Evolutionary conservation across 768 basidiomycete species (phyloP).

Genomic region (Mrakia gelida): DNA sequence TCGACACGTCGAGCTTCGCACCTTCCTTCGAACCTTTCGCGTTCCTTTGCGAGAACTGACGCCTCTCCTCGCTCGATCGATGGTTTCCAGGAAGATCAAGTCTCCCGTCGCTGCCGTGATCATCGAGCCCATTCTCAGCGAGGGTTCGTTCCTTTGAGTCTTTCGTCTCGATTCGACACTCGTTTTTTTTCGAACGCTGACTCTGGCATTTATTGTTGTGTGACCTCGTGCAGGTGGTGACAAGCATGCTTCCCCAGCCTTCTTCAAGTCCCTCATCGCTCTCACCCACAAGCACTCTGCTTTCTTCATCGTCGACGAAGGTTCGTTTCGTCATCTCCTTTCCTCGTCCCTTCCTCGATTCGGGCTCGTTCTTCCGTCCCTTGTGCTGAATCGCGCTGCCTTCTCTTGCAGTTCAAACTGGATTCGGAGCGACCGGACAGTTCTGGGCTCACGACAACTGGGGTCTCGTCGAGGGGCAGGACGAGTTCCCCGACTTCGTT

Average conservation of each 20-base stretch:
- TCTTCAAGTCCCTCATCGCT: slow-evolving; percentile 45
- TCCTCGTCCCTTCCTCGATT: background rate
- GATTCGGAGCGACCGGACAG: slow-evolving; percentile 48
- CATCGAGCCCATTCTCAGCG: slow-evolving; percentile 48
- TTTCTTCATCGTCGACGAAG: slow-evolving; percentile 48
- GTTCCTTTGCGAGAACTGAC: too few relatives aligned
- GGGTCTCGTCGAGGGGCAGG: slow-evolving; percentile 38
- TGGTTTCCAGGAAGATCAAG: slow-evolving; percentile 40
- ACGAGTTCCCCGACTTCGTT: slow-evolving; percentile 46
- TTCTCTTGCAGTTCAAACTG: slow-evolving; percentile 46
- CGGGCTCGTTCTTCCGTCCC: background rate
- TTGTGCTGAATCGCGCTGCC: background rate
- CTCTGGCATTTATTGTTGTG: background rate
- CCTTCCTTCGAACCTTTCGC: slow-evolving; percentile 22
- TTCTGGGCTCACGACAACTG: slow-evolving; percentile 52
- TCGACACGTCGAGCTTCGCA: too few relatives aligned
- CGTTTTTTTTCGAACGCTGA: background rate
- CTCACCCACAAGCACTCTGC: slow-evolving; percentile 47
- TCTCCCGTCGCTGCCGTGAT: slow-evolving; percentile 49
- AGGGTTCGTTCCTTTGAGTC: slow-evolving; percentile 36
- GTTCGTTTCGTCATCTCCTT: background rate
- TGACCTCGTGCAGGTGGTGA: slow-evolving; percentile 41
- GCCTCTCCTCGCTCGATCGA: too few relatives aligned
- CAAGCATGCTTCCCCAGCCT: slow-evolving; percentile 46
- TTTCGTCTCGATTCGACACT: background rate